Evolutionary conservation across 2,329 filamentous ascomycete genomes (phyloP).

Genomic region (Lecanoromycetidae sp.): DNA sequence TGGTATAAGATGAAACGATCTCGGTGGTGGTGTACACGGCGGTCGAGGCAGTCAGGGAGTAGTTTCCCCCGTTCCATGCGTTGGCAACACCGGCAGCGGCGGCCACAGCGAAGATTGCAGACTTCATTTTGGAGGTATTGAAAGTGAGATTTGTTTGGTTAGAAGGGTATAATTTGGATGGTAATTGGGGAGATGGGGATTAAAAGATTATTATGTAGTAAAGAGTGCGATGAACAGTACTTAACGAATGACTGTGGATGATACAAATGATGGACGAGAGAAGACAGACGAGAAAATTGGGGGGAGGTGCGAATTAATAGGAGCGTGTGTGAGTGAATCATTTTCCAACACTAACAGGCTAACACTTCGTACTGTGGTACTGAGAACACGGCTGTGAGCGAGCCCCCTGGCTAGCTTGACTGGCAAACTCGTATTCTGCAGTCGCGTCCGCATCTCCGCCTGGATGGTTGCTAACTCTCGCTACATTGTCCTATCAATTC

Average conservation of each 20-base stretch:
- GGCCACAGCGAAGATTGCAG: constrained; percentile 10
- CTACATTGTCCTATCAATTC: no score
- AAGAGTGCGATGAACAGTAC: constrained; percentile 5
- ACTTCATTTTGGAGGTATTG: constrained; percentile 15
- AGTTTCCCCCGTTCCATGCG: constrained; percentile 14
- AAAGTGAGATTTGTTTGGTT: background rate
- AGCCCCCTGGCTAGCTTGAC: no score
- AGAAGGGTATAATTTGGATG: background rate
- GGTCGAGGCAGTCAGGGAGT: constrained; percentile 2
- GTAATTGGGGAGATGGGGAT: background rate
- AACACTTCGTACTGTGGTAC: no score
- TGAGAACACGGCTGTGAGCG: no score
- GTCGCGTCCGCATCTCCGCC: no score
- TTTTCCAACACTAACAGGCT: no score
- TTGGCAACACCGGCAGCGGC: constrained; percentile 11
- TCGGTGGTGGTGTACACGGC: constrained; percentile 47
- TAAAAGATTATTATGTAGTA: constrained; percentile 8
- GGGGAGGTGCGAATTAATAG: background rate
- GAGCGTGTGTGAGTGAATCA: no score
- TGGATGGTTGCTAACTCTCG: no score
- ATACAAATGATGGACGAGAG: background rate
- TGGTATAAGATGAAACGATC: constrained; percentile 53
- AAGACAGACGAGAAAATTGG: background rate
- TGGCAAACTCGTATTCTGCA: no score
- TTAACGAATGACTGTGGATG: constrained; percentile 15